Evolutionary conservation across 768 basidiomycete species (phyloP), one percentile per base, ranked within the genome.

Genomic region (Lentinula sp.): DNA sequence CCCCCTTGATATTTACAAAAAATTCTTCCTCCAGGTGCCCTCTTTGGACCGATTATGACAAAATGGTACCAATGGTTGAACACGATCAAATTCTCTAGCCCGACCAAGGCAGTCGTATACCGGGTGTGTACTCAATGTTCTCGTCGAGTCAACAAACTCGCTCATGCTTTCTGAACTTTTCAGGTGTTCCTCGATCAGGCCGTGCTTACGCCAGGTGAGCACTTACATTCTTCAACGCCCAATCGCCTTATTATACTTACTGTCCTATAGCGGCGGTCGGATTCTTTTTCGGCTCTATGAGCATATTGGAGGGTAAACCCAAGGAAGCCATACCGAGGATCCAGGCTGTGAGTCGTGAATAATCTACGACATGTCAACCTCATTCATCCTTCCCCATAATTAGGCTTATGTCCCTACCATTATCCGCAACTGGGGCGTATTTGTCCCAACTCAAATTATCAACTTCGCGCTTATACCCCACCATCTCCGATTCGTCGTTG

Each of bases 131-230:
- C 15, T 37, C 7, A 8, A 13, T 15, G 13, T 10, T 33, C 37
- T 43, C 33, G 12, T 6, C 20, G 13, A 4, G 4, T 9, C 46
- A 20, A 10, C 39, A 16, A 15, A 46, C 10, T 18, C 42, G 36
- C 18, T 10, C 39, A 5, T 39, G 54, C 28, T 53, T 18, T 55
- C 55, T 8, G 13, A 33, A 32, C 6, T 60, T 35, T 13, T 18
- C 39, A 88, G 90, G 90, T 92, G 6, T 90, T 82, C 73, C 78
- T 95, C 32, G 94, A 95, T 70, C 94, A 96, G 73, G 81, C 83
- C 5, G 66, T 91, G 12, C 76, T 92, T 51, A 88, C 91, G 1
- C 93, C 94, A 9, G 77, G 87, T 83, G 64, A 62, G 76, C 66
- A 10, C 2, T 18, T 32, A 3, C 18, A 9, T n/a, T 33, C 32